Conservation (phyloP, 1,284 basidiomycete species). For the Vanrija humicola region DNA sequence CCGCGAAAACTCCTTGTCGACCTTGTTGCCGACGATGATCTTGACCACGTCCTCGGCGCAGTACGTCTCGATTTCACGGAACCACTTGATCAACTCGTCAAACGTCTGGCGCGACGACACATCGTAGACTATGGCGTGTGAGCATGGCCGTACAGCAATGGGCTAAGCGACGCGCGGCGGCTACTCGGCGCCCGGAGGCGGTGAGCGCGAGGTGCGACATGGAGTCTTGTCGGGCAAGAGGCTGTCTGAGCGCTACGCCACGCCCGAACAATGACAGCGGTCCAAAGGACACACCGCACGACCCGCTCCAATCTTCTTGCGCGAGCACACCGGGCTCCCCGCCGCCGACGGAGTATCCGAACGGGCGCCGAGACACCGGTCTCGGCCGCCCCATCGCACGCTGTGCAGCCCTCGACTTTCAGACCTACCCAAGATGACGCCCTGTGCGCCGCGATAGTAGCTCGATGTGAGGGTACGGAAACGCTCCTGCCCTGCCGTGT, state of each 20-base stretch:
- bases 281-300: background rate
- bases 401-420: background rate
- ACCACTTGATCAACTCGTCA: constrained; percentile 88
- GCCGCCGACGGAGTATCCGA: no score
- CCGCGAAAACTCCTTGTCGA: constrained; percentile 77
- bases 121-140: constrained; percentile 66
- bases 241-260: background rate
- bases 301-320: no score
- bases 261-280: background rate
- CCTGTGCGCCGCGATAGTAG: constrained; percentile 68
- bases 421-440: constrained; percentile 71
- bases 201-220: background rate
- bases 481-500: constrained; percentile 93
- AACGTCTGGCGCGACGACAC: constrained; percentile 87
- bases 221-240: no score
- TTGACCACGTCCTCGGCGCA: constrained; percentile 83
- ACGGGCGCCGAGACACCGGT: no score
- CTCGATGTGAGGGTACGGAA: constrained; percentile 98
- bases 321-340: no score
- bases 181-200: background rate
- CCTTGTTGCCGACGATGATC: constrained; percentile 91
- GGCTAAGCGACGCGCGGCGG: no score
- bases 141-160: no score
- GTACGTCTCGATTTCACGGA: constrained; percentile 90
- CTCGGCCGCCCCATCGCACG: no score